These are phyloP conservation scores for Lentinula edodes DNA, from an alignment of 768 basidiomycete genomes.

Conservation along the genomic window DNA sequence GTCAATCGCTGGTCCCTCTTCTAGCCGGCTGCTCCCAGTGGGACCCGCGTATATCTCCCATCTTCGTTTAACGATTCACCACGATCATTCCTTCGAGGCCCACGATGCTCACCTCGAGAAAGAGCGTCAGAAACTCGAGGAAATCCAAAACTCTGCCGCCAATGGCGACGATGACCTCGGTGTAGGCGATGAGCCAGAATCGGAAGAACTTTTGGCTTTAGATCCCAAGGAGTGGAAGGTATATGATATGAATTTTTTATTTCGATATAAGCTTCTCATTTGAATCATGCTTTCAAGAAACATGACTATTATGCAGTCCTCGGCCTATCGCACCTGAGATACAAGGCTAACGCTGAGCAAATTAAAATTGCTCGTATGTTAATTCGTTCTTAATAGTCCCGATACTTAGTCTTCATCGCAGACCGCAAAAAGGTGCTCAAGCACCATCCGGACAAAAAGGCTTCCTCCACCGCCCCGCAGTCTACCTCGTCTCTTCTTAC, in stretches of 20 bases:
- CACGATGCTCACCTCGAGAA: slow-evolving; percentile 66
- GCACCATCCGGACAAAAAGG: slow-evolving; percentile 98
- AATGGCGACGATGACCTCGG: slow-evolving; percentile 79
- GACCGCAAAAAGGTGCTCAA: slow-evolving; percentile 99
- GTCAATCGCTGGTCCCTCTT: slow-evolving; percentile 21
- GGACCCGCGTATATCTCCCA: slow-evolving; percentile 86
- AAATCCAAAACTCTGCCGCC: slow-evolving; percentile 37
- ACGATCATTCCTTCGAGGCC: slow-evolving; percentile 77
- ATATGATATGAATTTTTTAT: slow-evolving; percentile 9
- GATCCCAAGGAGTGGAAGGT: slow-evolving; percentile 99
- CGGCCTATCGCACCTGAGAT: slow-evolving; percentile 86
- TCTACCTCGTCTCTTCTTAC: slow-evolving; percentile 32
- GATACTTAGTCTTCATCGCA: slow-evolving; percentile 21
- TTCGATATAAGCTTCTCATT: not conserved
- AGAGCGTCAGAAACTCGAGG: slow-evolving; percentile 44
- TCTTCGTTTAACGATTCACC: slow-evolving; percentile 66
- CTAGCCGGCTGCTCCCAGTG: slow-evolving; percentile 57
- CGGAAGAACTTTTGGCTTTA: slow-evolving; percentile 56
- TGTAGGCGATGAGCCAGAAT: slow-evolving; percentile 87
- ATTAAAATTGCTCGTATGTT: slow-evolving; percentile 93
- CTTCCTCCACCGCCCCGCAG: slow-evolving; percentile 24
- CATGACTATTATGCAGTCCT: slow-evolving; percentile 98
- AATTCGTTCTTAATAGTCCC: not conserved
- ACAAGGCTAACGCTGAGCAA: slow-evolving; percentile 82
- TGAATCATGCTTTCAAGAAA: slow-evolving; percentile 48